Percentiles rank a stretch among this genome's conserved stretches.
Conservation (phyloP, 2,329 filamentous ascomycete genomes). For the Madurella fahalii region DNA sequence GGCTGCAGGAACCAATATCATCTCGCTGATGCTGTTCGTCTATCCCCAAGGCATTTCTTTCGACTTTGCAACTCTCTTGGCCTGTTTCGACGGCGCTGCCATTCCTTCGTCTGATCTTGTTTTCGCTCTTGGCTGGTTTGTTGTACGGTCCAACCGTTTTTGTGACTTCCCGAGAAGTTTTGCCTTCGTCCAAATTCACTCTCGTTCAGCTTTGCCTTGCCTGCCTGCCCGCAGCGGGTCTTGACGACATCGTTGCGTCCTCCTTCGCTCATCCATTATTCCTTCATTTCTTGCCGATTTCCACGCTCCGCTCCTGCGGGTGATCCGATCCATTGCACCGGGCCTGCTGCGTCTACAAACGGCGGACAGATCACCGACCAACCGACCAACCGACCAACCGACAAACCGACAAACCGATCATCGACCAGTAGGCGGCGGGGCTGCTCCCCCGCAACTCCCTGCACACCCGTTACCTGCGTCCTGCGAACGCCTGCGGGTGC, state of each 20-base stretch:
- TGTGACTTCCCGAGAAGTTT: neutral
- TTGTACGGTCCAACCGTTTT: neutral
- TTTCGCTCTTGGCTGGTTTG: neutral
- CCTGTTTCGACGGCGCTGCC: neutral
- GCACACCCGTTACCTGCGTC: neutral
- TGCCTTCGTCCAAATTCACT: neutral
- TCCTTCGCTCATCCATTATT: neutral
- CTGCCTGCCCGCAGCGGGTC: neutral
- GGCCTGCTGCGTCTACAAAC: neutral
- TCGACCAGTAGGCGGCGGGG: neutral
- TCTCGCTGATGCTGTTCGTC: too few species aligned
- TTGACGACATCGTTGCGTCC: neutral
- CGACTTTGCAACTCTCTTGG: neutral
- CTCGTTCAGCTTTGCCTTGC: neutral
- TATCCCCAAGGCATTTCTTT: neutral
- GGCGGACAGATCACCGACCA: neutral
- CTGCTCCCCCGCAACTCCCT: slow-evolving; percentile 7
- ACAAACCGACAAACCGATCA: slow-evolving; percentile 1
- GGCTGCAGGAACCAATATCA: neutral
- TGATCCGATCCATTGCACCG: neutral
- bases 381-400: neutral
- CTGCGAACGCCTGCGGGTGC: slow-evolving; percentile 22
- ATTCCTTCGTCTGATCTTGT: neutral
- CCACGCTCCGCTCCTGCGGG: neutral
- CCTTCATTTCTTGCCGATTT: neutral